Conservation (phyloP, 441 rosid species). For the Syzygium malaccense region DNA sequence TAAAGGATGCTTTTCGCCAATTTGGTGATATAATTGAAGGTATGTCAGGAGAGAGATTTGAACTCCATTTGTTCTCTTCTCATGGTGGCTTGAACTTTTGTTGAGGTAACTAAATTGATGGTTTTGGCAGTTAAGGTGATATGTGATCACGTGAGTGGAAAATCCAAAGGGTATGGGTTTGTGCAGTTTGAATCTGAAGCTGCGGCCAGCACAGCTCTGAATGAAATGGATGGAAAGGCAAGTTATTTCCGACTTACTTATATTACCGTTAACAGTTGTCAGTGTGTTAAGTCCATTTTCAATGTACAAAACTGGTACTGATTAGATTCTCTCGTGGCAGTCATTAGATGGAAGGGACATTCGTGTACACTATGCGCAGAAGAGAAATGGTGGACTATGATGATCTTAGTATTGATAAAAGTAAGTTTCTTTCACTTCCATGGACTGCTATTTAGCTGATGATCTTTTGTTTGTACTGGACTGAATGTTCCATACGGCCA, state of each 20-base stretch:
- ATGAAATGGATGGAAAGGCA: conserved; percentile 53
- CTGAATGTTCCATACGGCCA: background rate
- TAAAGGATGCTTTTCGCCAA: conserved; percentile 34
- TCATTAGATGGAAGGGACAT: conserved; percentile 52
- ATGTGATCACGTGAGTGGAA: conserved; percentile 54
- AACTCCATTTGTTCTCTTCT: background rate
- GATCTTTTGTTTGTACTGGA: background rate
- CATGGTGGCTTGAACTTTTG: background rate
- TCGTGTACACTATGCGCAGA: conserved; percentile 38
- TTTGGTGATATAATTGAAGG: conserved; percentile 49
- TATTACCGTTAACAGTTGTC: background rate
- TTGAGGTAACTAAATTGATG: background rate
- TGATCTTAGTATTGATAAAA: background rate
- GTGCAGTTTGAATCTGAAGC: conserved; percentile 40
- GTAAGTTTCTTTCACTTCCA: background rate
- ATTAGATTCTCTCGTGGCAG: conserved; percentile 16
- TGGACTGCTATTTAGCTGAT: background rate
- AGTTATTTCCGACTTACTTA: background rate
- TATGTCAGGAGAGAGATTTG: background rate
- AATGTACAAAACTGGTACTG: background rate
- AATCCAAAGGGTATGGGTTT: conserved; percentile 73
- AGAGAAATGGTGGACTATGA: background rate
- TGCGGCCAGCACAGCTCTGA: conserved; percentile 45
- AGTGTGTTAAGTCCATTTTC: background rate
- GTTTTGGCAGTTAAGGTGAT: conserved; percentile 40